Base-by-base conservation (phyloP, 1,139 yeast species). In the Hyphopichia burtonii region DNA sequence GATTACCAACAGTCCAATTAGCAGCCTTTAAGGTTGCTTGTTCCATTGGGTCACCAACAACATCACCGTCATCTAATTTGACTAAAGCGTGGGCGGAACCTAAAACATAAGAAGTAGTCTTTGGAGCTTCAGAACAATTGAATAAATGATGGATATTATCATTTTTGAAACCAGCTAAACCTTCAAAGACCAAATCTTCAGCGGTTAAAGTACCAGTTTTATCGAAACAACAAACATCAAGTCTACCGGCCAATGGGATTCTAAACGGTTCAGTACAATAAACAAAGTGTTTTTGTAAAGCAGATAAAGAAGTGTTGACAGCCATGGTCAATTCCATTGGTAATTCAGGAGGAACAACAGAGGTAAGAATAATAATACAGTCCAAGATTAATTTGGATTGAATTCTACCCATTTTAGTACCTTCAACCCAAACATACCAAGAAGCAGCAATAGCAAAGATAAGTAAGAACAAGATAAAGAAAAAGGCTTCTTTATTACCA, bases 291-390 rank as follows among this genome's bases (percentile, higher is more conserved):
- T 94, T 94, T 52, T 86, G 83, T 50, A 93, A 77, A 4, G 96
- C 90, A 41, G 93, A 82, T 59, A 93, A 76, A 9, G 98, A 91
- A 36, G 89, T 77, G 66, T 93, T 93, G 35, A 93, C 99, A 46
- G 99, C 99, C 91, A 93, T 86, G 25, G 99, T 93, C 56, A 93
- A 80, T 72, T 93, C 99, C 99, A 93, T 94, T 41, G 99, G 99
- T 53, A 93, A 78, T 69, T 93, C 99, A 41, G 99, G 99, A 35
- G 99, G 99, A 36, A 93, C 99, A 52, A 93, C 99, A 38, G 98
- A 91, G 17, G 99, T 93, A 54, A 93, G 80, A 55, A 93, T 94
- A 60, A 93, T 80, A 52, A 93, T 86, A 83, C 99, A 94, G 67
- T 93, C 98, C 61, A 93, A 78, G 53, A 93, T 84, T 61, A 93